phyloP scores from a whole-genome alignment of 352 stramenopile species.

The Pythium folliculosum region DNA sequence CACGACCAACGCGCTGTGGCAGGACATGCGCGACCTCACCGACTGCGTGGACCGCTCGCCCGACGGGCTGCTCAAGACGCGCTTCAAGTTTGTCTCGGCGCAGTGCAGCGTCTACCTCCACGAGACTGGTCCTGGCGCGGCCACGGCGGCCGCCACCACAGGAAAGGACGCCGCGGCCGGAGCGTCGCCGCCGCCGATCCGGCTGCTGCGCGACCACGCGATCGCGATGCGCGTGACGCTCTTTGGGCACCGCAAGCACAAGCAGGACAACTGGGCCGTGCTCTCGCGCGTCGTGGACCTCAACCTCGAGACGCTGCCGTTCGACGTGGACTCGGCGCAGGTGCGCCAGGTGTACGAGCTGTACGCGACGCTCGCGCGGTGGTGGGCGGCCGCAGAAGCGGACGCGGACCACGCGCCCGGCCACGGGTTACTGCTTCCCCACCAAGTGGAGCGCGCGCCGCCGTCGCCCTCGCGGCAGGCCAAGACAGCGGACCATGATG shows the following conservation, averaged over 20 bases:
- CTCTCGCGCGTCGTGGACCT: slow-evolving; percentile 63
- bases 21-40: slow-evolving; percentile 63
- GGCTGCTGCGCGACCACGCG: slow-evolving; percentile 46
- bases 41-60: slow-evolving; percentile 59
- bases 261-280: slow-evolving; percentile 45
- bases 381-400: too few relatives aligned
- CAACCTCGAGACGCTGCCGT: slow-evolving; percentile 46
- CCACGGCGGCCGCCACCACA: neutral
- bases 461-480: slow-evolving; percentile 16
- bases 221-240: slow-evolving; percentile 54
- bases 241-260: slow-evolving; percentile 49
- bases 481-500: neutral
- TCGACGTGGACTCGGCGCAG: slow-evolving; percentile 45
- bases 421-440: slow-evolving; percentile 10
- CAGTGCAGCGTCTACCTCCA: slow-evolving; percentile 45
- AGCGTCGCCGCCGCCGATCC: slow-evolving; percentile 15
- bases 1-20: slow-evolving; percentile 65
- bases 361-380: slow-evolving; percentile 6
- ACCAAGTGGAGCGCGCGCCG: slow-evolving; percentile 12
- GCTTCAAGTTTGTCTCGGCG: slow-evolving; percentile 66
- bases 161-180: too few relatives aligned
- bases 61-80: slow-evolving; percentile 60
- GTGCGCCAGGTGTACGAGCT: slow-evolving; percentile 34
- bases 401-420: too few relatives aligned
- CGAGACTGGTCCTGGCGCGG: slow-evolving; percentile 15